Evolutionary conservation across 2,329 filamentous ascomycete genomes (phyloP).

Genomic region (Huntiella abstrusa): DNA sequence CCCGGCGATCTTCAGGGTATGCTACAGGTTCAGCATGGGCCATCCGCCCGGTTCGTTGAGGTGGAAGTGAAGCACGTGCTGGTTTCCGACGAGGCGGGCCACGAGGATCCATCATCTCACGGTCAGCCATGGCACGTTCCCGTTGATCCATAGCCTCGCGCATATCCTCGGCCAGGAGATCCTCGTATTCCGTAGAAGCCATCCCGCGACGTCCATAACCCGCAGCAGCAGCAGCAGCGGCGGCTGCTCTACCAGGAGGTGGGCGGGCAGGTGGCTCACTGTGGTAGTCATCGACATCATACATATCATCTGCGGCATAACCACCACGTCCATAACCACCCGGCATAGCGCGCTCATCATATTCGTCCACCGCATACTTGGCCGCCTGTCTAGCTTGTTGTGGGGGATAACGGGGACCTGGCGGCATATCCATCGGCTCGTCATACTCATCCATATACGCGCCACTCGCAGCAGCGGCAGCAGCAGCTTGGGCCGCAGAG

Average conservation of each 20-base stretch:
- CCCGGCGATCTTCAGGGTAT: constrained; percentile 4
- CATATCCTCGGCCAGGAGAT: background rate
- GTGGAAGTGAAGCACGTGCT: background rate
- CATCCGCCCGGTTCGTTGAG: constrained; percentile 4
- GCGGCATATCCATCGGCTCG: background rate
- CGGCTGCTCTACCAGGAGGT: background rate
- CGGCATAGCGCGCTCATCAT: background rate
- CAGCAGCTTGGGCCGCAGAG: background rate
- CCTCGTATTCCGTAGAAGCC: background rate
- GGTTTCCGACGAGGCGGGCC: background rate
- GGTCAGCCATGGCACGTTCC: background rate
- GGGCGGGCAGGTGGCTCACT: constrained; percentile 5
- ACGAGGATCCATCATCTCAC: constrained; percentile 1
- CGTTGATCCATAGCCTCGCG: background rate
- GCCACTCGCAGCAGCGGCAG: background rate
- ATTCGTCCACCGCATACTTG: constrained; percentile 6
- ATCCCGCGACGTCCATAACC: background rate
- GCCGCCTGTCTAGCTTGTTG: constrained; percentile 3
- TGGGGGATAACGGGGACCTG: constrained; percentile 6
- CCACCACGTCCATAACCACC: background rate
- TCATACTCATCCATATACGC: constrained; percentile 4
- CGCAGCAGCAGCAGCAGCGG: background rate
- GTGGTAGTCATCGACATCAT: constrained; percentile 4
- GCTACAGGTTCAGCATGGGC: constrained; percentile 3
- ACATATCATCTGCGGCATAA: constrained; percentile 1